phyloP scores from a whole-genome alignment of 148 eudicot species.

The Dianthus caryophyllus region DNA sequence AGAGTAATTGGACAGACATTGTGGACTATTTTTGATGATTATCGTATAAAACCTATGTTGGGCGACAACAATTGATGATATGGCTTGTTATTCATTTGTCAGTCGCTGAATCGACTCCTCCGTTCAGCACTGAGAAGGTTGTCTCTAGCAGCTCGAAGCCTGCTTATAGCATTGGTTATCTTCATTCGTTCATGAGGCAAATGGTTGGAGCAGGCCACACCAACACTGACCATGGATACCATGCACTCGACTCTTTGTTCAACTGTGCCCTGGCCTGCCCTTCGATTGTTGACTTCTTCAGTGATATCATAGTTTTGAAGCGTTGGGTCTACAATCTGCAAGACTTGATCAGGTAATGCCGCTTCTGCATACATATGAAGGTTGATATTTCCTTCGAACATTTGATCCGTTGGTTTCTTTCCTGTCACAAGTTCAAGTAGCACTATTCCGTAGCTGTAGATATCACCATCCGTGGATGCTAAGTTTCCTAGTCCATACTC shows the following conservation, averaged over 20 bases:
- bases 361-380: conserved; percentile 16
- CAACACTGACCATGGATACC: not conserved
- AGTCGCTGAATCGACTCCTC: not conserved
- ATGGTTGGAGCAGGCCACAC: conserved; percentile 14
- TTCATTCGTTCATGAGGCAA: conserved; percentile 7
- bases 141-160: conserved; percentile 6
- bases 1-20: no score
- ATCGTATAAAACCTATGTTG: no score
- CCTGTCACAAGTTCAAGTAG: conserved; percentile 19
- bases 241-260: conserved; percentile 10
- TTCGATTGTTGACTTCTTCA: not conserved
- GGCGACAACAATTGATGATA: no score
- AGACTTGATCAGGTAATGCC: conserved; percentile 18
- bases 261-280: not conserved
- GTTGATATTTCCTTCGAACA: conserved; percentile 14
- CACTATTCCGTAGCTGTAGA: conserved; percentile 16
- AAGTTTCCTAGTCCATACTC: conserved; percentile 9
- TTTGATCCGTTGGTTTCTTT: conserved; percentile 7
- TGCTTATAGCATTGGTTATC: conserved; percentile 10
- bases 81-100: not conserved
- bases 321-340: conserved; percentile 13
- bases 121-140: not conserved
- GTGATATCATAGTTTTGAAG: not conserved
- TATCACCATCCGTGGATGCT: conserved; percentile 3
- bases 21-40: no score